Base-by-base conservation (phyloP, 495 filamentous ascomycete genomes). In the Chaetomium tenue region DNA sequence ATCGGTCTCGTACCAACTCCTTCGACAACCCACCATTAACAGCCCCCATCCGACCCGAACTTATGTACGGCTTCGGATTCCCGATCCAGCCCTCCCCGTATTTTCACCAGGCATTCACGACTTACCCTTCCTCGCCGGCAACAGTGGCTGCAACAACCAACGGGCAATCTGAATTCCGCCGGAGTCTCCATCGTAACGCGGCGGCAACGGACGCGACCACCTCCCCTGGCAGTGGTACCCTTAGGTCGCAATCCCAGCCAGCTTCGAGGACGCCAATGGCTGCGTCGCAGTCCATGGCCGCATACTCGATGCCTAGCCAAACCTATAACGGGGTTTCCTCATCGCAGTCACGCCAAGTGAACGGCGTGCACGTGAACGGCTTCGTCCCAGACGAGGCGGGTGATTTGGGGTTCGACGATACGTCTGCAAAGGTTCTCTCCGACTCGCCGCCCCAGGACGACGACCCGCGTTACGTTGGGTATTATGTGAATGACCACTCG, bases 241-340 rank as follows among this genome's bases (percentile, higher is more conserved):
- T 84, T 64, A 78, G 83, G 62, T 86, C 83, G 55, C 83, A 86
- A 68, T 86, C 83, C 33, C 83, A 84, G 67, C 83, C 83, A 60
- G 82, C 83, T 7, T 77, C 79, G 44, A 77, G 83, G 46, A 78
- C 77, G 8, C 66, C 75, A 2, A 71, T 72, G 68, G 58, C 66
- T 28, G 39, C 62, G 16, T 52, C 70, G 15, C 68, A 65, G 22
- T 28, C 62, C 5, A 59, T 64, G 47, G 26, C 61, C 46, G 68
- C 58, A 15, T 78, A 66, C 60, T 66, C 48, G 30, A 67, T 51
- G 13, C 60, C 64, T 30, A 59, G 65, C 51, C 77, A 75, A 63
- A 64, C 72, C 22, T 63, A 66, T 22, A 76, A 73, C 52, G 74
- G 73, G 12, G 33, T 73, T 2, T 51, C 70, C 12, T 68, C 61